Evolutionary conservation across 257 asterid genomes (phyloP).

Genomic region (Eucommia ulmoides): DNA sequence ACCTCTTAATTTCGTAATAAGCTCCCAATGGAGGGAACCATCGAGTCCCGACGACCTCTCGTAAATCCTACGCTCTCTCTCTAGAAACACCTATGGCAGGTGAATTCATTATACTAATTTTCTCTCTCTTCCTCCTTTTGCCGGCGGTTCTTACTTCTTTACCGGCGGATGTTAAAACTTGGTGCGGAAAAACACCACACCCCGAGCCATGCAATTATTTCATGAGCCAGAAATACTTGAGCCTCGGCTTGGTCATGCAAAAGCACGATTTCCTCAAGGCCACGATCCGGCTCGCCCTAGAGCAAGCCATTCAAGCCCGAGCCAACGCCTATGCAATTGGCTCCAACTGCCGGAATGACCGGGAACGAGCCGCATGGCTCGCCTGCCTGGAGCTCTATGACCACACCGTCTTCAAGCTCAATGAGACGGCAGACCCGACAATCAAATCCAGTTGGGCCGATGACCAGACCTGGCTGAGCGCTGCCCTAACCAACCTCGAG

Average conservation of each 20-base stretch:
- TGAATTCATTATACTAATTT: no score
- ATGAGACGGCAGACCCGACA: neutral
- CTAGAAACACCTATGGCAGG: no score
- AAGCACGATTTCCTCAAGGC: neutral
- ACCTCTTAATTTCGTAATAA: no score
- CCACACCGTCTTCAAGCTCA: neutral
- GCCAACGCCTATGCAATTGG: neutral
- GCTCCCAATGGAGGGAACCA: no score
- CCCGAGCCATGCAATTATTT: neutral
- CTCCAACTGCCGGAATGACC: neutral
- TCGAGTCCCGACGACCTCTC: no score
- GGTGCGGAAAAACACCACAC: neutral
- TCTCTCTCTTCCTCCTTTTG: no score
- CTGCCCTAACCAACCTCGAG: conserved; percentile 1
- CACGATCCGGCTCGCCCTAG: neutral
- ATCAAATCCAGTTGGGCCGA: neutral
- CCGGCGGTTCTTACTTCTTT: no score
- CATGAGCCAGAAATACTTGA: neutral
- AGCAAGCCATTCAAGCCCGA: neutral
- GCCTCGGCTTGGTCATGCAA: neutral
- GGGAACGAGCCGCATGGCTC: neutral
- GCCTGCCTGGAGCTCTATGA: neutral
- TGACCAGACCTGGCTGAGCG: neutral
- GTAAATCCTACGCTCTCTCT: no score
- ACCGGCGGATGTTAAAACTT: neutral